Evolutionary conservation across 2,329 filamentous ascomycete species (phyloP), one percentile per base, ranked within the genome.

Genomic region (Monilinia fructigena): DNA sequence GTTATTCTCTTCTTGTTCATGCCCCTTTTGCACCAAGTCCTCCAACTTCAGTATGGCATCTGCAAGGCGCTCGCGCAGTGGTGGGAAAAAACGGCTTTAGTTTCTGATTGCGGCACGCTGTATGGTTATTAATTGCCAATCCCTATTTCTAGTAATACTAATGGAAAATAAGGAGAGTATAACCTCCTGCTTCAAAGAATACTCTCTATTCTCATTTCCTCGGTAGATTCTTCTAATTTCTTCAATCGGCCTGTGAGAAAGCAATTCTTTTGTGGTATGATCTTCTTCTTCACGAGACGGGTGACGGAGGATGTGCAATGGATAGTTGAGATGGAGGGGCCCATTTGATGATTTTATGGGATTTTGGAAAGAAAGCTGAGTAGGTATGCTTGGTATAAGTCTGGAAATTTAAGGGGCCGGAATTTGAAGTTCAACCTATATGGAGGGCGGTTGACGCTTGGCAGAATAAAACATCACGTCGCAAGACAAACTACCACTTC

Each of bases 241-340:
- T 82, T 81, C 23, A 96, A 83, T 66, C 90, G 86, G 85, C 83
- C 73, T 91, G 83, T 98, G 93, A 70, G 89, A 82, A 70, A 85
- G 81, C 26, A 93, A 84, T 78, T 99, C 95, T 76, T 76, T 90
- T 90, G 82, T 93, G 90, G 80, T 99, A 98, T 74, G 89, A 94
- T 50, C 82, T 78, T 97, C 92, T 79, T 99, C 79, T 96, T 97
- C 71, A 97, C 86, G 58, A 98, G 86, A 67, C 95, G 92, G 73
- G 85, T 83, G 72, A 98, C 86, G 26, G 92, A 87, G 69, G 89
- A 86, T 31, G 91, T 95, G 90, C 88, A 76, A 97, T 95, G 74
- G 86, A 79, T 77, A 97, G 86, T 72, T 88, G 85, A 1, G 89
- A 88, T 55, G 91, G 90, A 42, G 92, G 84, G 4, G 91, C 84